Evolutionary conservation across 345 rosid species (phyloP), one percentile per base, ranked within the genome.

Genomic region (Eutrema yunnanense): DNA sequence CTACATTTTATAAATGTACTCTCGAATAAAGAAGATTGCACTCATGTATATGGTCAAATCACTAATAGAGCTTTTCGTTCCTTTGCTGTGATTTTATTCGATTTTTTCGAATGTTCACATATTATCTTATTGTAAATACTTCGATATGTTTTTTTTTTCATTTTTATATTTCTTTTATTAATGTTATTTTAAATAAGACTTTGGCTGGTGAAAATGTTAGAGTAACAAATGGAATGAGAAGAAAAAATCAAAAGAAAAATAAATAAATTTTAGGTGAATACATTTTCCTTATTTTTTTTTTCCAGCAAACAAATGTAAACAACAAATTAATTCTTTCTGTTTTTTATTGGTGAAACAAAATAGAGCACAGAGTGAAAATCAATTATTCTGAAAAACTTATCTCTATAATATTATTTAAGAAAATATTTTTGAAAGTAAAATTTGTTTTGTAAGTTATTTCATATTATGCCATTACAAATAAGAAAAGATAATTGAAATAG

Each of bases 71-170:
- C 63, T 62, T 72, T 53, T 40, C 3, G 16, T 63, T 36, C 63
- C 7, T 73, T 73, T 37, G 42, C 51, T 56, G n/a, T 29, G 77
- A 73, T 65, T 58, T 65, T 73, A 65, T 73, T 55, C 59, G 65
- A 73, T 73, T 60, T 40, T 52, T 2, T 8, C 4, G 13, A 49
- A 26, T 41, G 22, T 29, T n/a, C n/a, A n/a, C n/a, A n/a, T n/a
- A n/a, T n/a, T n/a, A n/a, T n/a, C n/a, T n/a, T n/a, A n/a, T n/a
- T n/a, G n/a, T n/a, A n/a, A n/a, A n/a, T n/a, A n/a, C 6, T 32
- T 37, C 29, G 9, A 0, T 48, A 6, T 36, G 29, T 8, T 40
- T 14, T 2, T n/a, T 16, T 73, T 36, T 46, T 41, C 26, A 19
- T 41, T 40, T 29, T 30, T 10, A 3, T 37, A 40, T 14, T 30